phyloP scores from a whole-genome alignment of 2,329 filamentous ascomycete genomes.

The Colletotrichum caudatum region DNA sequence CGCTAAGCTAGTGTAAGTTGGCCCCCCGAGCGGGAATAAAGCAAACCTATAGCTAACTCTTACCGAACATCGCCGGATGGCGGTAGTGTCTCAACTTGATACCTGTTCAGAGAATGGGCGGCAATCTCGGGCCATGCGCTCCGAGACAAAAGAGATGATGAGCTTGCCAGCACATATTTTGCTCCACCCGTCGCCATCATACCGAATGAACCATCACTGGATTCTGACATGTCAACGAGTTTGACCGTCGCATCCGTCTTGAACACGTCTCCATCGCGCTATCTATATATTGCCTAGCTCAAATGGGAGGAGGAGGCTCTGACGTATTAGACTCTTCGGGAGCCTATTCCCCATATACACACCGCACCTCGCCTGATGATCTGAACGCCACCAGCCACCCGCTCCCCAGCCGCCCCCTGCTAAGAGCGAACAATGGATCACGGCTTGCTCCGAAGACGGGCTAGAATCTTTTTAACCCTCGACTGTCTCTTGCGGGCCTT shows the following conservation, averaged over 20 bases:
- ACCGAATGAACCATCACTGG: background rate
- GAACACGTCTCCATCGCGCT: constrained; percentile 21
- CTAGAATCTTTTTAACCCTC: background rate
- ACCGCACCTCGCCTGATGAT: constrained; percentile 6
- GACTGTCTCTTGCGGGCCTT: background rate
- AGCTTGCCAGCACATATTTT: background rate
- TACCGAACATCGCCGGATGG: background rate
- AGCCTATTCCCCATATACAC: background rate
- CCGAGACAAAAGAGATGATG: constrained; percentile 19
- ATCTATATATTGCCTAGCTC: constrained; percentile 10
- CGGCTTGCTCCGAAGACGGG: background rate
- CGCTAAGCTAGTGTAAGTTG: constrained; percentile 1
- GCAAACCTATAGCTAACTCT: constrained; percentile 2
- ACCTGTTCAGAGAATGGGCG: background rate
- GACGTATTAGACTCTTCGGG: constrained; percentile 11
- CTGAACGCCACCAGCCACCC: constrained; percentile 38
- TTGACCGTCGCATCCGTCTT: background rate
- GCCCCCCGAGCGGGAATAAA: background rate
- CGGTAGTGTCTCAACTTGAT: background rate
- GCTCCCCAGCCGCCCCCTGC: background rate
- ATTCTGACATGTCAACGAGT: background rate
- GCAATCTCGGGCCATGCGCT: background rate
- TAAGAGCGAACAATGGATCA: background rate
- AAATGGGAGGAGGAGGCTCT: background rate
- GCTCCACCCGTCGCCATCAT: constrained; percentile 1